Evolutionary conservation across 2,329 filamentous ascomycete genomes (phyloP), one percentile per base, ranked within the genome.

Genomic region (Ophiostoma tasmaniense): DNA sequence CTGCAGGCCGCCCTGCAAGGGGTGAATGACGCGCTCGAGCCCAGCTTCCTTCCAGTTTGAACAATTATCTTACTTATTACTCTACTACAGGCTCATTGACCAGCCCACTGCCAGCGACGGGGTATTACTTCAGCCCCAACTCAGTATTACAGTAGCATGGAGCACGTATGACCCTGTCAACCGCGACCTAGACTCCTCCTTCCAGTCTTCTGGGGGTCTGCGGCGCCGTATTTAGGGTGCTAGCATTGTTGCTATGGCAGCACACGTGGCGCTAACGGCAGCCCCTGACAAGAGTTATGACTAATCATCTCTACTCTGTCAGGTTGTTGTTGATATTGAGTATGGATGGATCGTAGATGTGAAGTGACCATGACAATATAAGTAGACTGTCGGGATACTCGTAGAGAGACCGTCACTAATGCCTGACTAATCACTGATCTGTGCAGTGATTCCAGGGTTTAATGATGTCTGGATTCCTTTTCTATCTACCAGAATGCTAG

Each of bases 241-340:
- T 64, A 33, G 3, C 45, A 10, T 22, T 65, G 71, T 72, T 72
- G 71, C 71, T 69, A 69, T 66, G 55, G 70, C 70, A 72, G 71
- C 71, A 70, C 68, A 71, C 68, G 69, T 67, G 67, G 66, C 61
- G 67, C 45, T 67, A 69, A 25, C 22, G 20, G 20, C 28, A 64
- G 33, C 20, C 62, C 33, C 62, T 39, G 30, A n/a, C 13, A 25
- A 22, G 17, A 7, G 4, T 30, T 25, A 25, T 64, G 62, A 42
- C 35, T 64, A 64, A 42, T 20, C 20, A 1, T 7, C 17, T 8
- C 17, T 6, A n/a, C 17, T 14, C 20, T n/a, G 7, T 45, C 42
- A 2, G 8, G 33, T 6, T 1, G 33, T 33, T 33, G 33, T 33
- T 33, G 33, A 33, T 33, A 33, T 33, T 33, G 30, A 33, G 30